Conservation (phyloP, 2,329 filamentous ascomycete species). For the Fusarium papillatum region DNA sequence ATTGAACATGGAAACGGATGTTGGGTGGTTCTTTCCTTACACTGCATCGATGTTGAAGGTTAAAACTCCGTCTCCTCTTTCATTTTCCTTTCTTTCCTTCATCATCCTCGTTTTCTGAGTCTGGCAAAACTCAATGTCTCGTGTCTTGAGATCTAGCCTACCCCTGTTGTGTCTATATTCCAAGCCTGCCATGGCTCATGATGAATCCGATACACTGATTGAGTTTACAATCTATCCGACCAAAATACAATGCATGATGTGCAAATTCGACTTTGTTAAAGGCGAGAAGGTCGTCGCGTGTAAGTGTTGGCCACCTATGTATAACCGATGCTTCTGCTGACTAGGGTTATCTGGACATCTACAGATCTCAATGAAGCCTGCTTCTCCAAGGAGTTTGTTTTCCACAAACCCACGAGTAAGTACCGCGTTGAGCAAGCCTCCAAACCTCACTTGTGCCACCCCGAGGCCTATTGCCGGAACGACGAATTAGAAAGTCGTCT, state of each 20-base stretch:
- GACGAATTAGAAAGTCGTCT: background rate
- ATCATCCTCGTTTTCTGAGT: background rate
- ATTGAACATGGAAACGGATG: background rate
- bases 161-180: background rate
- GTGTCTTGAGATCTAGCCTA: background rate
- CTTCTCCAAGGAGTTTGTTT: background rate
- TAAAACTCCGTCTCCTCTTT: background rate
- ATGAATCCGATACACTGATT: background rate
- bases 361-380: background rate
- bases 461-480: background rate
- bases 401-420: background rate
- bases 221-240: background rate
- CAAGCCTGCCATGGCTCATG: background rate
- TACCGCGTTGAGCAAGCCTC: background rate
- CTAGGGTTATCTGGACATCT: background rate
- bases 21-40: background rate
- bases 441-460: background rate
- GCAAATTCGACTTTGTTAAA: background rate
- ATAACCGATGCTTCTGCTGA: background rate
- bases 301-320: background rate
- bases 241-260: background rate
- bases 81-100: background rate
- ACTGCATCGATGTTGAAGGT: background rate
- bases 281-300: background rate
- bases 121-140: background rate